Percentiles rank a stretch among this genome's conserved stretches.
Conservation (phyloP, 140 eudicot species). For the Flaveria floridana region DNA sequence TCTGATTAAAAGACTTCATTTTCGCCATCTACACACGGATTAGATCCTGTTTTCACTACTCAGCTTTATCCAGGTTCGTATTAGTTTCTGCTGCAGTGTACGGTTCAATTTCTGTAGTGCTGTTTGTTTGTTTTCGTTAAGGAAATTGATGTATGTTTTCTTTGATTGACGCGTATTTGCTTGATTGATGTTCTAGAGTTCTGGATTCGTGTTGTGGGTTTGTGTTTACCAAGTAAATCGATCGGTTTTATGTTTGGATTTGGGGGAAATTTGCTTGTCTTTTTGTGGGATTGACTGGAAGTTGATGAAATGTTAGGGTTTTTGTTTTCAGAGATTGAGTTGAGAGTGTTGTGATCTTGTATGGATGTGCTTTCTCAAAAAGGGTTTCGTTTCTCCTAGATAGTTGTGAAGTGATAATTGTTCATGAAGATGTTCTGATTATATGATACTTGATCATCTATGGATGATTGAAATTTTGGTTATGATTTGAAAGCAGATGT, state of each 20-base stretch:
- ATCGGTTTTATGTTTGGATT: constrained; percentile 22
- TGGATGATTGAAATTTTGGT: neutral
- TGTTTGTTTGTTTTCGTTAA: neutral
- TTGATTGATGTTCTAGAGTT: neutral
- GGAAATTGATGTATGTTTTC: neutral
- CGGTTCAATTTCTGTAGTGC: neutral
- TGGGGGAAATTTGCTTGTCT: constrained; percentile 27
- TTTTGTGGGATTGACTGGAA: constrained; percentile 8
- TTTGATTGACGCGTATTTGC: neutral
- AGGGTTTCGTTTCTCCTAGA: neutral
- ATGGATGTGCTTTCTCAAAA: neutral
- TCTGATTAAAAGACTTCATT: constrained; percentile 21
- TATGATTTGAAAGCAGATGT: too few species aligned
- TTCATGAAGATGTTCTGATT: neutral
- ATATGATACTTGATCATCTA: neutral
- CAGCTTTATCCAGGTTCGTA: constrained; percentile 33
- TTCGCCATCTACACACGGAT: constrained; percentile 6
- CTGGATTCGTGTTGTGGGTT: neutral
- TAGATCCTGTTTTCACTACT: constrained; percentile 22
- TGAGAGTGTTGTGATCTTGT: constrained; percentile 10
- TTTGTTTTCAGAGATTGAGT: neutral
- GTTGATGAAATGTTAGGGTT: constrained; percentile 2
- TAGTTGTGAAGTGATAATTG: neutral
- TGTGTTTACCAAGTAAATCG: constrained; percentile 1
- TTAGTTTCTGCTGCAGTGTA: constrained; percentile 2